Percentiles rank a stretch among this genome's conserved stretches.
These are phyloP conservation scores for Dryadomyces sulphureus DNA, from an alignment of 2,329 filamentous ascomycete genomes.

Conservation along the genomic window DNA sequence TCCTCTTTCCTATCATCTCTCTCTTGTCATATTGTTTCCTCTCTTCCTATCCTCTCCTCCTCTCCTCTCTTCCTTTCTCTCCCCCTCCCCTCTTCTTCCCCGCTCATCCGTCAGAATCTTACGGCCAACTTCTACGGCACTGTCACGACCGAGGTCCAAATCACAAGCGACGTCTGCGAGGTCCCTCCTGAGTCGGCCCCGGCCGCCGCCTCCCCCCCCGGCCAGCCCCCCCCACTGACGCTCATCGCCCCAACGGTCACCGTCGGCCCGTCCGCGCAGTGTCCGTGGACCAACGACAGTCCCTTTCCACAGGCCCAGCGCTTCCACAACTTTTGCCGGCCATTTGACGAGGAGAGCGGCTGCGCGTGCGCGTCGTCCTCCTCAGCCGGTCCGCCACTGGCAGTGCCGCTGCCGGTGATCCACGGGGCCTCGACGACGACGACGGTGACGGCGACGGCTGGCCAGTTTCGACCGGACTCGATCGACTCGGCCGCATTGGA, in stretches of 20 bases:
- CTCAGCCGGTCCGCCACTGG: not conserved
- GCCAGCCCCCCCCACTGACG: slow-evolving; percentile 5
- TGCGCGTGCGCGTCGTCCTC: not conserved
- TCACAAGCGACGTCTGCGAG: slow-evolving; percentile 19
- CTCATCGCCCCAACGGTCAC: not conserved
- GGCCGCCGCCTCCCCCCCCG: slow-evolving; percentile 1
- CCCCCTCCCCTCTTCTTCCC: not conserved
- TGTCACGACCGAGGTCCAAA: slow-evolving; percentile 37
- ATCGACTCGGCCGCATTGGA: not conserved
- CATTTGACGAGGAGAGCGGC: not conserved
- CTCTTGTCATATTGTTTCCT: not conserved
- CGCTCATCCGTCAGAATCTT: slow-evolving; percentile 12
- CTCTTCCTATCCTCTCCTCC: not conserved
- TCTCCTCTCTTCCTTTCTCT: not conserved
- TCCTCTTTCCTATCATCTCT: not conserved
- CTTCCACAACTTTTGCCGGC: slow-evolving; percentile 1
- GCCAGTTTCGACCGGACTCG: not conserved
- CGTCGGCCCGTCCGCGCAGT: not conserved
- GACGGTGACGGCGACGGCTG: slow-evolving; percentile 2
- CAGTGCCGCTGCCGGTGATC: not conserved
- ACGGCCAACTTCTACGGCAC: slow-evolving; percentile 28
- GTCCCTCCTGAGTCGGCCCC: not conserved
- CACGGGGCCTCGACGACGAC: slow-evolving; percentile 6
- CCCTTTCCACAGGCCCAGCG: slow-evolving; percentile 8
- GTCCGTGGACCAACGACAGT: slow-evolving; percentile 7